Evolutionary conservation across 2,329 filamentous ascomycete species (phyloP), one percentile per base, ranked within the genome.

Genomic region (Nigrograna mackinnonii): DNA sequence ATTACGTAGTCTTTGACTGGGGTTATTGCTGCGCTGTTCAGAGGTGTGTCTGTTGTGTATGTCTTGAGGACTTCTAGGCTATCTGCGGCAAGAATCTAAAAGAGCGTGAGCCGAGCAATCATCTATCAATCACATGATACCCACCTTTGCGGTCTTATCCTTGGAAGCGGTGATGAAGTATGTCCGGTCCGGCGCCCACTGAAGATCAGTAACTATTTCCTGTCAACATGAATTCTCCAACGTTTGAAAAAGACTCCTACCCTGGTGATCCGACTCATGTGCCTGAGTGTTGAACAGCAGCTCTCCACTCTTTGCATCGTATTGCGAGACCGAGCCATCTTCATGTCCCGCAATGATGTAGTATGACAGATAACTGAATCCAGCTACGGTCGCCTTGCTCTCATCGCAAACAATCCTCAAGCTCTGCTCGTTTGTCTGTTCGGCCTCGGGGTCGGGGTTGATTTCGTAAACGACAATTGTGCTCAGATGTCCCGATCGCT

Each of bases 111-210:
- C n/a, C n/a, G n/a, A n/a, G n/a, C n/a, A n/a, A n/a, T 33, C 16
- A 33, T 13, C 31, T n/a, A n/a, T 33, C 24, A 28, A 33, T 3
- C 18, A 17, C 18, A 17, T 17, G 24, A 28, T 28, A 30, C 70
- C 24, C 77, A 89, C 86, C 82, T 95, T 96, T 55, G 94, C 87
- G 35, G 88, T 87, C 82, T 99, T 99, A 80, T 99, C 94, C 79
- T 96, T 97, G 67, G 87, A 94, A 44, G 94, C 87, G 45, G 94
- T 99, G 77, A 99, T 94, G 78, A 97, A 97, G 78, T 96, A 96
- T 62, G 91, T 95, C 60, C 92, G 84, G 78, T 99, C 94, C 40
- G 84, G 72, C 41, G 90, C 86, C 88, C 94, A 97, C 76, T 99
- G 94, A 48, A 99, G 82, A 71, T 99, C 94, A 61, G 89, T 94